A percentile compares a stretch with the other conserved stretches of the same genome.
These are phyloP conservation scores for Klebsormidium nitens DNA, from an alignment of 139 green algal species.

Conservation along the genomic window DNA sequence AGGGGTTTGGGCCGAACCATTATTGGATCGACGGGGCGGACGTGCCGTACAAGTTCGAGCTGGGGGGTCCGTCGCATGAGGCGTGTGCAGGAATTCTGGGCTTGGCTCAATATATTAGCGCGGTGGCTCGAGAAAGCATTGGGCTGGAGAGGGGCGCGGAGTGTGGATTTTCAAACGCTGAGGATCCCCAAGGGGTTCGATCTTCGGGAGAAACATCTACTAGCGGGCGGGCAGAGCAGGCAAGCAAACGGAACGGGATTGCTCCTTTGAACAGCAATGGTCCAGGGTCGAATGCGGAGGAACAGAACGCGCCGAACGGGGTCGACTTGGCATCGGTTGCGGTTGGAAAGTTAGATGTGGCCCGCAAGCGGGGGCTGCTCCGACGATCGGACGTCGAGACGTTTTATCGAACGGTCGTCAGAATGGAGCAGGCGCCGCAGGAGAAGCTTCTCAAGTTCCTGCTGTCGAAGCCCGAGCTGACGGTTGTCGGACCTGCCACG, in stretches of 20 bases:
- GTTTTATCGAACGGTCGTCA: background rate
- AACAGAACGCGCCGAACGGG: background rate
- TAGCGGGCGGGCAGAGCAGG: background rate
- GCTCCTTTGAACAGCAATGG: background rate
- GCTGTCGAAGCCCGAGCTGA: background rate
- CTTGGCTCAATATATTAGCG: conserved; percentile 13
- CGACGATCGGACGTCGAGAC: background rate
- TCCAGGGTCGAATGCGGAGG: no score
- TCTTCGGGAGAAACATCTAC: background rate
- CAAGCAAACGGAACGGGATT: background rate
- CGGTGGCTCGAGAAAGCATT: no score
- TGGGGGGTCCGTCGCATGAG: conserved; percentile 19
- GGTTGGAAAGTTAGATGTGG: no score
- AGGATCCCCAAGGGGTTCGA: no score
- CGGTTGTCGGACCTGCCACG: conserved; percentile 4
- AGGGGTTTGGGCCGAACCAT: conserved; percentile 16
- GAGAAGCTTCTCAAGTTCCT: conserved; percentile 2
- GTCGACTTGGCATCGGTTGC: no score
- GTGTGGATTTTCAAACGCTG: no score
- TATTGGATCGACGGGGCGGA: conserved; percentile 10
- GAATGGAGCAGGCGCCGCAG: conserved; percentile 8
- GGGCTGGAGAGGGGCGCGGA: no score
- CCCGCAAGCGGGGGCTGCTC: no score
- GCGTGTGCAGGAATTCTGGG: conserved; percentile 19
- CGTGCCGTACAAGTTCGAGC: conserved; percentile 29